Conservation (phyloP, 208 protist species). For the Acanthamoeba triangularis region DNA sequence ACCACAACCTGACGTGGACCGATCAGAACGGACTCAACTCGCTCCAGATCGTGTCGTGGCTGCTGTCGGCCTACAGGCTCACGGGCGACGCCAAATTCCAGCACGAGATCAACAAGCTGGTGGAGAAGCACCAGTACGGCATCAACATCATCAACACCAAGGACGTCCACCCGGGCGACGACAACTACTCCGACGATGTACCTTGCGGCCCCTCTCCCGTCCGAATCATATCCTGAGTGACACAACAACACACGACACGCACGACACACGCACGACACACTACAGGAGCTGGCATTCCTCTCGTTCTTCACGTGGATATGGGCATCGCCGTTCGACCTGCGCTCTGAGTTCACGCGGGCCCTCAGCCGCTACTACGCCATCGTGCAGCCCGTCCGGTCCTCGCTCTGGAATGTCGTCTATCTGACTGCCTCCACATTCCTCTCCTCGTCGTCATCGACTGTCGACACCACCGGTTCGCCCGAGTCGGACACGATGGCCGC, state of each 20-base stretch:
- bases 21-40: conserved; percentile 80
- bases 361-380: conserved; percentile 52
- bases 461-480: not conserved
- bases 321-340: not conserved
- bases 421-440: not conserved
- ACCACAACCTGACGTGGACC: conserved; percentile 77
- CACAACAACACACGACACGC: not conserved
- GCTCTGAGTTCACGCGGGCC: not conserved
- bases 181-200: conserved; percentile 80
- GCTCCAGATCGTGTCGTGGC: conserved; percentile 78
- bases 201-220: not conserved
- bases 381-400: not conserved
- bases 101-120: conserved; percentile 6
- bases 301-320: conserved; percentile 62
- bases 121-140: conserved; percentile 77
- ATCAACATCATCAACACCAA: conserved; percentile 82
- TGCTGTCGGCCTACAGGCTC: conserved; percentile 72
- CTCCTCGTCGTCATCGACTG: not conserved
- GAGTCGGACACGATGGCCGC: conserved; percentile 8
- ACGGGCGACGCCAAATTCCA: conserved; percentile 75
- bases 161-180: conserved; percentile 76
- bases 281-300: conserved; percentile 29
- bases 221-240: not conserved
- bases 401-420: conserved; percentile 61
- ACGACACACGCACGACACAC: no score